Percentiles rank a stretch among this genome's conserved stretches.
Conservation (phyloP, 768 basidiomycete genomes). For the Rhizopogon vinicolor region DNA sequence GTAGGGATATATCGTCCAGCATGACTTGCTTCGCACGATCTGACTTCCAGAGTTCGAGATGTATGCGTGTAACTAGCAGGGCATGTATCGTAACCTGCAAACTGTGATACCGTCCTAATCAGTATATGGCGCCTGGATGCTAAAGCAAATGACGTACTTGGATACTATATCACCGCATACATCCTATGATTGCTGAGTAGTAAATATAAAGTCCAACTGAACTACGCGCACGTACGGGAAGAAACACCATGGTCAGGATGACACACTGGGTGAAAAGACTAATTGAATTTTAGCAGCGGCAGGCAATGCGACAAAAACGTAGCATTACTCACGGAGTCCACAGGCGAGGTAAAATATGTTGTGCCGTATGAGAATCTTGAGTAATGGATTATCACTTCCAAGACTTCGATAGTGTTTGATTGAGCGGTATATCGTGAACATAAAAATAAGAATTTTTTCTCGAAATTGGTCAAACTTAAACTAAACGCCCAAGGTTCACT, state of each 20-base stretch:
- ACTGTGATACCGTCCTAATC: background rate
- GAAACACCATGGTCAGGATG: background rate
- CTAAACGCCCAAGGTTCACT: background rate
- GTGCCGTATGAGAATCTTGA: background rate
- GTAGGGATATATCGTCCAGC: background rate
- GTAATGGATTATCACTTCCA: background rate
- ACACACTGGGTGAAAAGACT: constrained; percentile 1
- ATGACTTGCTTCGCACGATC: background rate
- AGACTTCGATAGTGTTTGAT: background rate
- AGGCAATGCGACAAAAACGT: background rate
- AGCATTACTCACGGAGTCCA: background rate
- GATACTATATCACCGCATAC: background rate
- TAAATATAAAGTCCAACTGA: background rate
- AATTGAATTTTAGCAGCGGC: background rate
- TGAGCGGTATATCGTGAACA: background rate
- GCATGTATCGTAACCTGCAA: constrained; percentile 1
- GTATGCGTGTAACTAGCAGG: constrained; percentile 1
- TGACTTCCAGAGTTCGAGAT: constrained; percentile 1
- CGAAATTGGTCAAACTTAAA: background rate
- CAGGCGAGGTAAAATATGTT: constrained; percentile 4
- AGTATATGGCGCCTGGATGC: background rate
- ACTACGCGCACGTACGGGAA: background rate
- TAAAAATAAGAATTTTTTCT: constrained; percentile 1
- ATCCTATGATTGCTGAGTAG: background rate
- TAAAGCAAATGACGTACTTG: background rate